phyloP scores from a whole-genome alignment of 2,329 filamentous ascomycete genomes.

The Claviceps sp. region DNA sequence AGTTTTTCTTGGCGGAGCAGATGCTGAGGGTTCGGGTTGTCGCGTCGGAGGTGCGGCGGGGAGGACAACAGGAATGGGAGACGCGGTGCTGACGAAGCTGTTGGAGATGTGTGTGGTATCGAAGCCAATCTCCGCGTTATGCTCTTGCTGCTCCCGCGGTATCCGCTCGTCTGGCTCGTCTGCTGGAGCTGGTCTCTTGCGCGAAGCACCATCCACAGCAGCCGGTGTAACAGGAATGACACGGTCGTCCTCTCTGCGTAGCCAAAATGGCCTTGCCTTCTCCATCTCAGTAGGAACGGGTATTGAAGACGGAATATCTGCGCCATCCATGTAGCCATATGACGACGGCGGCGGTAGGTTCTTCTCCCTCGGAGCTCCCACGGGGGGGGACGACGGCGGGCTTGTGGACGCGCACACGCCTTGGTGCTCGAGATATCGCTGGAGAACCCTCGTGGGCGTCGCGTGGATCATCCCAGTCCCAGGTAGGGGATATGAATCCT shows the following conservation, averaged over 20 bases:
- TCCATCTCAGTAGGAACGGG: slow-evolving; percentile 3
- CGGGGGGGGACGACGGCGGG: background rate
- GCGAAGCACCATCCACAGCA: background rate
- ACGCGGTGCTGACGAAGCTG: slow-evolving; percentile 13
- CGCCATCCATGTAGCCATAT: background rate
- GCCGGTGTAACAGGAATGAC: slow-evolving; percentile 16
- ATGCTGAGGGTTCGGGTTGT: slow-evolving; percentile 13
- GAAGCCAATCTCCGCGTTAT: background rate
- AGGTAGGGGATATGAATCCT: slow-evolving; percentile 38
- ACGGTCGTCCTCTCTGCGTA: background rate
- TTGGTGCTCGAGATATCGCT: slow-evolving; percentile 33
- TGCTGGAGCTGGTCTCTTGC: background rate
- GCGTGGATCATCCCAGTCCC: slow-evolving; percentile 14
- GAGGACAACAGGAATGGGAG: slow-evolving; percentile 8
- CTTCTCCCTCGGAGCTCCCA: slow-evolving; percentile 9
- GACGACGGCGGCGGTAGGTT: background rate
- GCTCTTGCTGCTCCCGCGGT: background rate
- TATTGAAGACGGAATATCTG: slow-evolving; percentile 15
- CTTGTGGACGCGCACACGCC: background rate
- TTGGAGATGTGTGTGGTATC: slow-evolving; percentile 22
- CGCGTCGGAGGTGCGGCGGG: background rate
- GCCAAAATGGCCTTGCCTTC: background rate
- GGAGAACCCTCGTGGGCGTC: slow-evolving; percentile 37
- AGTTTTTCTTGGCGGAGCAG: slow-evolving; percentile 18
- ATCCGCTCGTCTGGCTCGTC: slow-evolving; percentile 2